Percentiles rank a stretch among this genome's conserved stretches.
Evolutionary conservation across 2,329 filamentous ascomycete genomes (phyloP).

Genomic region (Pseudocercospora eumusae): DNA sequence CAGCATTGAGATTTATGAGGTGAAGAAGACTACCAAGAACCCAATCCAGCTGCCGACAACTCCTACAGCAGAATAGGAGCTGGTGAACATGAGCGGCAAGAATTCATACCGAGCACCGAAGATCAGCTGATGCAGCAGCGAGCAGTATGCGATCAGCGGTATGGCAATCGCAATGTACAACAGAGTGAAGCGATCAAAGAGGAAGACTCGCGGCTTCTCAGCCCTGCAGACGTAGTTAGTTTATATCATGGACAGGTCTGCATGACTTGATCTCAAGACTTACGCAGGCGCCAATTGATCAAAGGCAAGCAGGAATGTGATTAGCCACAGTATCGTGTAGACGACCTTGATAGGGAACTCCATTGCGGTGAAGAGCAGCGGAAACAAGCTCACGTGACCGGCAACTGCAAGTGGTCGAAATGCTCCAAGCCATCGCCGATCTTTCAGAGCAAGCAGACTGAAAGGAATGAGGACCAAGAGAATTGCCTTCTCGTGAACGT

Average conservation of each 20-base stretch:
- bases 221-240: conserved; percentile 51
- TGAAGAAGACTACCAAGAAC: conserved; percentile 88
- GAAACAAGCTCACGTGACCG: conserved; percentile 93
- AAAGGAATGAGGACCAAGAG: conserved; percentile 93
- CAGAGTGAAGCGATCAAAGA: conserved; percentile 87
- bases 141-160: conserved; percentile 85
- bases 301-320: conserved; percentile 81
- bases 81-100: conserved; percentile 94
- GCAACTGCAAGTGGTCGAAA: conserved; percentile 91
- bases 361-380: conserved; percentile 83
- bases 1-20: conserved; percentile 22
- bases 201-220: conserved; percentile 75
- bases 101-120: conserved; percentile 87
- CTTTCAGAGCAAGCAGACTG: conserved; percentile 84
- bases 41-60: conserved; percentile 94
- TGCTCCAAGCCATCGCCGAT: conserved; percentile 85
- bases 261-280: conserved; percentile 32
- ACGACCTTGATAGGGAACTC: conserved; percentile 93
- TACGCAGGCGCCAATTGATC: conserved; percentile 81
- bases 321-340: conserved; percentile 90
- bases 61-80: conserved; percentile 90
- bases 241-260: background rate
- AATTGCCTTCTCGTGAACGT: conserved; percentile 97
- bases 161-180: conserved; percentile 89
- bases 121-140: conserved; percentile 75